These are phyloP conservation scores for Teunomyces atbi DNA, from an alignment of 805 yeast genomes.

Conservation along the genomic window DNA sequence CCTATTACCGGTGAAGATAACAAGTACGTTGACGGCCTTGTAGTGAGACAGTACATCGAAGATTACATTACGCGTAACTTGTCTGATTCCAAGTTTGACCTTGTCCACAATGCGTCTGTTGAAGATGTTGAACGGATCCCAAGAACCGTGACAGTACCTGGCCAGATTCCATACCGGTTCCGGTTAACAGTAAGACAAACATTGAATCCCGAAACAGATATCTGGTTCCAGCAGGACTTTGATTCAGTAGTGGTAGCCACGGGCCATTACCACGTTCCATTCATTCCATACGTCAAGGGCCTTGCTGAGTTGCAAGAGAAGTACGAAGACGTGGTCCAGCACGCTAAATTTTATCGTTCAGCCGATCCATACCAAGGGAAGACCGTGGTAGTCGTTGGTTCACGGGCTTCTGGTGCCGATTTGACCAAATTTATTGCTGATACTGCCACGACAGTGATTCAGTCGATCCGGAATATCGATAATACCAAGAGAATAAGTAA, in stretches of 20 bases:
- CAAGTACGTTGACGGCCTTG: slow-evolving; percentile 25
- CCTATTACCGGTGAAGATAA: slow-evolving; percentile 17
- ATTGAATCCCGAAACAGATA: slow-evolving; percentile 21
- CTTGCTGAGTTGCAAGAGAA: slow-evolving; percentile 29
- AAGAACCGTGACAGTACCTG: not conserved
- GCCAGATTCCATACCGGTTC: slow-evolving; percentile 18
- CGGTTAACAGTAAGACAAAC: slow-evolving; percentile 28
- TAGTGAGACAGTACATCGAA: slow-evolving; percentile 28
- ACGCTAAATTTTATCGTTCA: slow-evolving; percentile 44
- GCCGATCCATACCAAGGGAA: slow-evolving; percentile 30
- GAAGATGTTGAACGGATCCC: slow-evolving; percentile 33
- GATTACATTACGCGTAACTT: slow-evolving; percentile 23
- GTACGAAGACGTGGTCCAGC: slow-evolving; percentile 34
- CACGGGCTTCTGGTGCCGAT: slow-evolving; percentile 30
- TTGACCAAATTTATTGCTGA: slow-evolving; percentile 25
- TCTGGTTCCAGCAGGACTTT: slow-evolving; percentile 37
- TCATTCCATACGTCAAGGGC: slow-evolving; percentile 44
- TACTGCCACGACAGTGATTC: slow-evolving; percentile 23
- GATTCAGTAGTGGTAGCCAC: slow-evolving; percentile 45
- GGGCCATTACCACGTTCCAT: slow-evolving; percentile 50
- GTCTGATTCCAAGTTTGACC: slow-evolving; percentile 16
- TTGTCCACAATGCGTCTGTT: slow-evolving; percentile 34
- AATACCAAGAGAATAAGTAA: slow-evolving; percentile 7
- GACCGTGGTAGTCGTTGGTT: slow-evolving; percentile 31
- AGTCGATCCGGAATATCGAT: slow-evolving; percentile 24